Percentiles rank a stretch among this genome's conserved stretches.
Conservation (phyloP, 208 protist species). For the Trypanosomatidae sp. region DNA sequence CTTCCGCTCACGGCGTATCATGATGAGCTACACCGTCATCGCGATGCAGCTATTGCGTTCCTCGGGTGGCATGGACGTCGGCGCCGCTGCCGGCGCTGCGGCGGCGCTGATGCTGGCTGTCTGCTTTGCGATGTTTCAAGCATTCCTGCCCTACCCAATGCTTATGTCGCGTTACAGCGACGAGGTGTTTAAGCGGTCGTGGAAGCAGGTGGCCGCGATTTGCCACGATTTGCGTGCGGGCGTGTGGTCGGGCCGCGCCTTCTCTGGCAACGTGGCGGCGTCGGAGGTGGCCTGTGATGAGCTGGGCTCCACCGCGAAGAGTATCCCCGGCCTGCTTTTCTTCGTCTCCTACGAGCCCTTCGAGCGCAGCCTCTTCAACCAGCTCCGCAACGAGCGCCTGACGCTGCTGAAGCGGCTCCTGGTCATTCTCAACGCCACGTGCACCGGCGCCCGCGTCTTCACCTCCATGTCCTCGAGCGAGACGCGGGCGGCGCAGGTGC, state of each 20-base stretch:
- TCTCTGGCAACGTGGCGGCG: conserved; percentile 25
- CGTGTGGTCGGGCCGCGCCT: conserved; percentile 43
- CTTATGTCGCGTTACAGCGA: conserved; percentile 35
- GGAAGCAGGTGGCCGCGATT: conserved; percentile 33
- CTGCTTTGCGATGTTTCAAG: conserved; percentile 36
- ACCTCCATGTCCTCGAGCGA: conserved; percentile 25
- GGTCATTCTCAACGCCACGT: conserved; percentile 40
- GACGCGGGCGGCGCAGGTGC: conserved; percentile 17
- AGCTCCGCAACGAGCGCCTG: conserved; percentile 48
- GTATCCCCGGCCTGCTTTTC: conserved; percentile 30
- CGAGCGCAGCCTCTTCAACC: conserved; percentile 40
- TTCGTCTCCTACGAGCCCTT: conserved; percentile 43
- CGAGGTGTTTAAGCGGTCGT: conserved; percentile 26
- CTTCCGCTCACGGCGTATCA: conserved; percentile 27
- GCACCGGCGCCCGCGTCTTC: conserved; percentile 25
- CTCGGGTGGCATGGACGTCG: background rate
- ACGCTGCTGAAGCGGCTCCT: conserved; percentile 37
- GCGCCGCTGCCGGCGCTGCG: conserved; percentile 22
- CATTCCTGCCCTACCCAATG: conserved; percentile 41
- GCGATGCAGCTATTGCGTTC: conserved; percentile 45
- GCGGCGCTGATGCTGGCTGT: conserved; percentile 37
- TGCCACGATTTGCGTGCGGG: conserved; percentile 25
- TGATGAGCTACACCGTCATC: conserved; percentile 42
- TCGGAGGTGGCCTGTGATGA: conserved; percentile 37
- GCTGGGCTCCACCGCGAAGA: conserved; percentile 23